These are phyloP conservation scores for Xylaria digitata DNA, from an alignment of 2,329 filamentous ascomycete species.

Conservation along the genomic window DNA sequence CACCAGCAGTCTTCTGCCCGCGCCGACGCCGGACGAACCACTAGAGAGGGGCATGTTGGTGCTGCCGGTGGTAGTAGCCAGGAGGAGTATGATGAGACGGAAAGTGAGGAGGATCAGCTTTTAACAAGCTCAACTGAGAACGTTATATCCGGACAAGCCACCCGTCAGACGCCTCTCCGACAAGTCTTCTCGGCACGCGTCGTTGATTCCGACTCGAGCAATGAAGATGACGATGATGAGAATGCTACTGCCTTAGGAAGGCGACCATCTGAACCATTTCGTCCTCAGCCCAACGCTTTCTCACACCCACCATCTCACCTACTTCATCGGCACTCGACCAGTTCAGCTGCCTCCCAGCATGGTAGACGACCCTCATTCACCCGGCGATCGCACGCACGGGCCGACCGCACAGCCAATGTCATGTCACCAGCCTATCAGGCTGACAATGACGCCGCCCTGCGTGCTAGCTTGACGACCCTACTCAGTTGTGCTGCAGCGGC, in stretches of 20 bases:
- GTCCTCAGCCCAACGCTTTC: slow-evolving; percentile 92
- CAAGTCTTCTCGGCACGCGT: slow-evolving; percentile 54
- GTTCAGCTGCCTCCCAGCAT: slow-evolving; percentile 61
- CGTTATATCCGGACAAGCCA: slow-evolving; percentile 49
- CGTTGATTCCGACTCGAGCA: slow-evolving; percentile 58
- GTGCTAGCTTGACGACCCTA: slow-evolving; percentile 92
- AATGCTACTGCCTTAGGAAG: slow-evolving; percentile 82
- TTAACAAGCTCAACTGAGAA: slow-evolving; percentile 71
- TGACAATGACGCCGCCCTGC: slow-evolving; percentile 91
- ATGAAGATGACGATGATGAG: slow-evolving; percentile 74
- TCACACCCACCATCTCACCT: slow-evolving; percentile 77
- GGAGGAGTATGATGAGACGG: slow-evolving; percentile 94
- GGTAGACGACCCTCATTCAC: slow-evolving; percentile 62
- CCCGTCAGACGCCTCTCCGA: slow-evolving; percentile 51
- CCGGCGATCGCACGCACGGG: slow-evolving; percentile 60
- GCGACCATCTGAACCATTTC: slow-evolving; percentile 70
- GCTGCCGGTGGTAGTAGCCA: slow-evolving; percentile 76
- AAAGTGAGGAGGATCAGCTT: slow-evolving; percentile 83
- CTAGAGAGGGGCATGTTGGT: slow-evolving; percentile 48
- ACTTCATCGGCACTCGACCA: slow-evolving; percentile 62
- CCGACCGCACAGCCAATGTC: slow-evolving; percentile 66
- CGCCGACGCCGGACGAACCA: slow-evolving; percentile 48
- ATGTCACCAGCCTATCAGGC: slow-evolving; percentile 81
- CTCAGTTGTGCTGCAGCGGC: slow-evolving; percentile 95
- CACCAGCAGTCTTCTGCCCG: slow-evolving; percentile 49